Base-by-base conservation (phyloP, 106 monocot genomes). In the Acorus calamus region DNA sequence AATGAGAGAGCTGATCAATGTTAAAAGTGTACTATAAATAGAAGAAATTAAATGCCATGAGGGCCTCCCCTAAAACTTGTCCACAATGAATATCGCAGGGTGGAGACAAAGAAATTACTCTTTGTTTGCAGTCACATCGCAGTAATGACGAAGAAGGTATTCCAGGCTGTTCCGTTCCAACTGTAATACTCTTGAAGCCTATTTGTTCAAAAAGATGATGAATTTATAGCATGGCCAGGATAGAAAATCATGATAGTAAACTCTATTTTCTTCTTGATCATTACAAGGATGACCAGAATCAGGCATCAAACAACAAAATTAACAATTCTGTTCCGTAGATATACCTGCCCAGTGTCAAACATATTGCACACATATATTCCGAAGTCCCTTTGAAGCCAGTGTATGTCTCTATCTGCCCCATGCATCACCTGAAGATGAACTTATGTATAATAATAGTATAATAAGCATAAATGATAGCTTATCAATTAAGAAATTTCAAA, bases 301-400 rank as follows among this genome's bases (percentile, higher is more conserved):
- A 28, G 28, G 28, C 28, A 28, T 28, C 28, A 28, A 28, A 28
- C 28, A 28, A 28, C 28, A 28, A 28, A 28, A 28, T 28, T 28
- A 28, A 51, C 51, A 7, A 51, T 9, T 51, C 51, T 51, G 51
- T 51, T 51, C 9, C 1, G 51, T 51, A 9, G 51, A 51, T 47
- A 57, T 80, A 98, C 98, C 83, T 99, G 98, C 4, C 98, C 98
- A 59, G 98, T 99, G 67, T 92, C 98, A 74, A 99, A 88, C 13
- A 99, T 78, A 71, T 92, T 99, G 75, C 91, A 92, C 5, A 99
- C 77, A 72, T 99, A 99, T 44, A 99, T 99, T 62, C 88, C 92
- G 68, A 99, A 99, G 61, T 99, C 98, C 42, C 92, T 78, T 61
- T 92, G 92, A 77, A 99, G 86, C 98, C 98, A 99, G 49, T 86